Conservation (phyloP, 192 early-diverging fungal genomes). For the Mortierella claussenii region DNA sequence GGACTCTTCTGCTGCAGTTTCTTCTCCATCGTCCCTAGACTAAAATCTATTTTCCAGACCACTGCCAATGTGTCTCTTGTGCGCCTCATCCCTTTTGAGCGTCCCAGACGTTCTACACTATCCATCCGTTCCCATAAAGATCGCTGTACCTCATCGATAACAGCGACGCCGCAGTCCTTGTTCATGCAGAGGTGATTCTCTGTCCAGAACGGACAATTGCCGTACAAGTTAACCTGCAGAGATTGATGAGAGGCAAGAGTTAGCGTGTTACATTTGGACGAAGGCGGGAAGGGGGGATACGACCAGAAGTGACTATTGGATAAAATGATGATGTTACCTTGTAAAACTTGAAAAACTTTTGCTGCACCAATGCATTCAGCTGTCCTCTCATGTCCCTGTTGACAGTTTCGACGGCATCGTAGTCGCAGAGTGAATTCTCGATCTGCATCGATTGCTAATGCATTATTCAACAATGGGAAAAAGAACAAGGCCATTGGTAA, state of each 20-base stretch:
- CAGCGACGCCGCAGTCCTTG: constrained; percentile 85
- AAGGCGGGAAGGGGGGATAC: too few relatives aligned
- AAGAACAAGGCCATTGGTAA: too few relatives aligned
- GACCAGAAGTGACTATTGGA: neutral
- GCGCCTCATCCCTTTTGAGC: too few relatives aligned
- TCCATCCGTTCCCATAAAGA: neutral
- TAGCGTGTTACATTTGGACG: too few relatives aligned
- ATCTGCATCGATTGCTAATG: constrained; percentile 60
- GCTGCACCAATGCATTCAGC: constrained; percentile 77
- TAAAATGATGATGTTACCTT: constrained; percentile 60
- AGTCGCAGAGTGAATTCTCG: constrained; percentile 73
- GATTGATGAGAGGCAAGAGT: constrained; percentile 7
- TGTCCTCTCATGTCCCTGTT: constrained; percentile 74
- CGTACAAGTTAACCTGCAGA: constrained; percentile 82
- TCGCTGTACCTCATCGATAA: constrained; percentile 74
- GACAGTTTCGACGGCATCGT: constrained; percentile 74
- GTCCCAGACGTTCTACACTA: too few relatives aligned
- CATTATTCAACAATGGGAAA: too few relatives aligned
- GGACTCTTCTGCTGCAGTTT: too few relatives aligned
- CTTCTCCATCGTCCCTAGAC: too few relatives aligned
- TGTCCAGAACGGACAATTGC: constrained; percentile 91
- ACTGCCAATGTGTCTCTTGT: too few relatives aligned
- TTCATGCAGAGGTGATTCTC: constrained; percentile 86
- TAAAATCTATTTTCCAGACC: too few relatives aligned
- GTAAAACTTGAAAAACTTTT: constrained; percentile 90